Conservation (phyloP, 2,329 filamentous ascomycete species). For the Stagonosporopsis vannaccii region DNA sequence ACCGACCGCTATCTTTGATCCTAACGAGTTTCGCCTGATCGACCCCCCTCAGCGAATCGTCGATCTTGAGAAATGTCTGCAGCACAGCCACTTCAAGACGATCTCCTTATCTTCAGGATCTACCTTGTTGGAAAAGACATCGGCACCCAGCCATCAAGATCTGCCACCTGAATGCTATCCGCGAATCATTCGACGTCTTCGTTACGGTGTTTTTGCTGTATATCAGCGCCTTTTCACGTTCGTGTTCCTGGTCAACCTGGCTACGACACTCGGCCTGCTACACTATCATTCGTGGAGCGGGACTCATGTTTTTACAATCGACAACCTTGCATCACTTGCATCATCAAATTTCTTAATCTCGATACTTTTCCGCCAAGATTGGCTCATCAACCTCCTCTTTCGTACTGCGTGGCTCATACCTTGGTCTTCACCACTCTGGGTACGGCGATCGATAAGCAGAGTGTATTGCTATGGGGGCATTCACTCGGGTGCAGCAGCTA, state of each 20-base stretch:
- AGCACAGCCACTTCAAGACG: not conserved
- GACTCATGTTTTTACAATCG: not conserved
- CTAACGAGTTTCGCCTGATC: conserved; percentile 9
- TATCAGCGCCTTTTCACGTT: conserved; percentile 55
- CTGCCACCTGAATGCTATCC: not conserved
- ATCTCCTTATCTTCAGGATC: not conserved
- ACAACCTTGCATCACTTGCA: conserved; percentile 37
- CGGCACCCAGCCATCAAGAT: not conserved
- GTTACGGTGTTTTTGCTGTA: conserved; percentile 30
- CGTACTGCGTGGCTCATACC: conserved; percentile 41
- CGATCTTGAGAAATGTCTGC: conserved; percentile 28
- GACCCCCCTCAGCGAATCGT: conserved; percentile 4
- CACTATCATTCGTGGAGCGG: conserved; percentile 5
- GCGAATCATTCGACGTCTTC: conserved; percentile 26
- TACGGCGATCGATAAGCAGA: conserved; percentile 33
- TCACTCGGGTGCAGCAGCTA: conserved; percentile 43
- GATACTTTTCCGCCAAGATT: conserved; percentile 44
- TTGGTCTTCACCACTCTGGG: conserved; percentile 32
- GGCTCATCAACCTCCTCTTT: conserved; percentile 41
- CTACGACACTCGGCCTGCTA: conserved; percentile 28
- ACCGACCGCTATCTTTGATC: conserved; percentile 22
- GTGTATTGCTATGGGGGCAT: conserved; percentile 46
- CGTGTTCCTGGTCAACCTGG: conserved; percentile 50
- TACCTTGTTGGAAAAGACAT: not conserved
- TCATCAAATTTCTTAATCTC: conserved; percentile 44